Evolutionary conservation across 768 basidiomycete genomes (phyloP).

Genomic region (Tylopilus sp.): DNA sequence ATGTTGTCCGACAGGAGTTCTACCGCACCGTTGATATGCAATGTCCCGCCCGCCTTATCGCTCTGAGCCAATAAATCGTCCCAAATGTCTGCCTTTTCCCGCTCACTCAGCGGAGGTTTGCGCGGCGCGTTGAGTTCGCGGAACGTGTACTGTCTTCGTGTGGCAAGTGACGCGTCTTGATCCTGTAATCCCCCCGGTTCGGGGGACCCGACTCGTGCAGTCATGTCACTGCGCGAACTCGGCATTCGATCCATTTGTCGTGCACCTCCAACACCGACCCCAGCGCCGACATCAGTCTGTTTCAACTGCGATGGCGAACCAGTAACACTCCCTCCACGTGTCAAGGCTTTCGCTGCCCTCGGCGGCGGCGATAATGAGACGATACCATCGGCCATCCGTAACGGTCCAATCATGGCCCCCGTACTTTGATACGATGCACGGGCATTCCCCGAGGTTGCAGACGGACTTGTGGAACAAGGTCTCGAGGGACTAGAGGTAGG

Average conservation of each 20-base stretch:
- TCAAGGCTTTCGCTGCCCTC: conserved; percentile 12
- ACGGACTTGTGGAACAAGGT: conserved; percentile 39
- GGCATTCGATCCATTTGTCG: conserved; percentile 22
- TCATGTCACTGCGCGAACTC: conserved; percentile 31
- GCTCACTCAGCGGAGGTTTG: conserved; percentile 48
- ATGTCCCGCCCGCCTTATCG: conserved; percentile 67
- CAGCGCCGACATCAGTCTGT: background rate
- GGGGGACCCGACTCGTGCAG: conserved; percentile 17
- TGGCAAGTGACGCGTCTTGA: conserved; percentile 9
- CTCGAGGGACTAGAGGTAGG: conserved; percentile 33
- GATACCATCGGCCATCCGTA: conserved; percentile 18
- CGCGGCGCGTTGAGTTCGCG: conserved; percentile 41
- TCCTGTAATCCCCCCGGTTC: conserved; percentile 4
- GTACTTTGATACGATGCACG: conserved; percentile 34
- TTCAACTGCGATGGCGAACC: conserved; percentile 7
- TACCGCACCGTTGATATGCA: conserved; percentile 44
- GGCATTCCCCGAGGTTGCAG: conserved; percentile 35
- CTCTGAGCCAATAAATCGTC: conserved; percentile 64
- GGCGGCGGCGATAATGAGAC: conserved; percentile 29
- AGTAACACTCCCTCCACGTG: conserved; percentile 14
- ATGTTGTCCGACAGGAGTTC: conserved; percentile 44
- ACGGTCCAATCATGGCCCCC: conserved; percentile 1
- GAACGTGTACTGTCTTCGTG: conserved; percentile 41
- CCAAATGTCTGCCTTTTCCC: conserved; percentile 73
- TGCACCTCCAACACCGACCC: background rate